Conservation (phyloP, 1,284 basidiomycete genomes). For the Hemileia vastatrix region DNA sequence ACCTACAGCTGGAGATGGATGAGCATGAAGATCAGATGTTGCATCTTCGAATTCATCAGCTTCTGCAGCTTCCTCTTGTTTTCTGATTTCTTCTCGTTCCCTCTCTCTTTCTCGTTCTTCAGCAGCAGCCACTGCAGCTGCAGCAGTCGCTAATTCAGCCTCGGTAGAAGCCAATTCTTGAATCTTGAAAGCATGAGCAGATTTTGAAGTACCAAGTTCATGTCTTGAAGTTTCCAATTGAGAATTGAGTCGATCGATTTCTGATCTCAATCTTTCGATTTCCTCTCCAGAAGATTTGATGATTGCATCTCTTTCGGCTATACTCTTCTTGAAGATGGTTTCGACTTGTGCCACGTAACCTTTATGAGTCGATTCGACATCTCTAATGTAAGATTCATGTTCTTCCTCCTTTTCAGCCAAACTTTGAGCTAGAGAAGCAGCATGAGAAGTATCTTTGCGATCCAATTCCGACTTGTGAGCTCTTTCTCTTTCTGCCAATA, state of each 20-base stretch:
- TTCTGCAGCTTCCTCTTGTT: constrained; percentile 10
- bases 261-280: not conserved
- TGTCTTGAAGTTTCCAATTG: not conserved
- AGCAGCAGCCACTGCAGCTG: constrained; percentile 26
- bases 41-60: constrained; percentile 21
- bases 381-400: constrained; percentile 28
- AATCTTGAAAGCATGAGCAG: constrained; percentile 6
- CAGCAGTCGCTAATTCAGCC: constrained; percentile 28
- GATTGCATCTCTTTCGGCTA: not conserved
- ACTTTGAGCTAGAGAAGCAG: constrained; percentile 25
- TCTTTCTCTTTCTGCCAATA: not conserved
- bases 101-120: constrained; percentile 22
- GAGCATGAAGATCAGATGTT: not conserved
- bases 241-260: not conserved
- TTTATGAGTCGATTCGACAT: constrained; percentile 28
- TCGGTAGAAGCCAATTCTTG: constrained; percentile 27
- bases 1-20: not conserved
- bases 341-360: not conserved
- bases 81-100: constrained; percentile 23
- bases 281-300: not conserved
- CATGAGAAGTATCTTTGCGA: not conserved
- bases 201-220: constrained; percentile 1
- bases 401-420: constrained; percentile 29
- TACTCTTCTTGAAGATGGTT: not conserved
- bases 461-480: not conserved